Percentiles rank a stretch among this genome's conserved stretches.
phyloP scores from a whole-genome alignment of 2,329 filamentous ascomycete species.

The Fusarium coffeatum region DNA sequence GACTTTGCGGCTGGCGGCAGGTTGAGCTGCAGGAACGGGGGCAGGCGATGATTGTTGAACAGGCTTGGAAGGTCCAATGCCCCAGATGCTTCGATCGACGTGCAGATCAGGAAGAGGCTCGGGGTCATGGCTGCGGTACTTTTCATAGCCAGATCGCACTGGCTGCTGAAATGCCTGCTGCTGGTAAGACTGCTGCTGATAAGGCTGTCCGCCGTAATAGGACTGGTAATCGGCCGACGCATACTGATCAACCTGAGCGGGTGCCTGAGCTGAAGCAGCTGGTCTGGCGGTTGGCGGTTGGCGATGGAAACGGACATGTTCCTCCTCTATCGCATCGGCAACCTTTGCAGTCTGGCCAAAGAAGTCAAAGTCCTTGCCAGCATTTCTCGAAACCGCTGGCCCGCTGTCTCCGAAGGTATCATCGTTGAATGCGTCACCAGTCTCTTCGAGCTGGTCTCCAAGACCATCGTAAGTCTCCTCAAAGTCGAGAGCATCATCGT shows the following conservation, averaged over 20 bases:
- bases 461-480: slow-evolving; percentile 98
- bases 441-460: slow-evolving; percentile 89
- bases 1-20: slow-evolving; percentile 73
- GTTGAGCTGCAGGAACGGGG: slow-evolving; percentile 41
- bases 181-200: slow-evolving; percentile 33
- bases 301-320: slow-evolving; percentile 85
- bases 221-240: slow-evolving; percentile 52
- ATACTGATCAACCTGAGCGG: slow-evolving; percentile 52
- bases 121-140: slow-evolving; percentile 76
- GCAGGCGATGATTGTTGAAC: slow-evolving; percentile 50
- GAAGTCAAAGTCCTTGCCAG: slow-evolving; percentile 97
- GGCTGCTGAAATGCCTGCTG: slow-evolving; percentile 61
- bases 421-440: slow-evolving; percentile 94
- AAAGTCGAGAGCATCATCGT: slow-evolving; percentile 77
- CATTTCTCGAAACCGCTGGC: slow-evolving; percentile 57
- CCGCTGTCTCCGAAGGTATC: slow-evolving; percentile 80
- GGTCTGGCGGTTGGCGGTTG: slow-evolving; percentile 70
- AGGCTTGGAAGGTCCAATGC: slow-evolving; percentile 70
- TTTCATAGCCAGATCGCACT: slow-evolving; percentile 86
- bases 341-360: slow-evolving; percentile 93
- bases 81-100: slow-evolving; percentile 94
- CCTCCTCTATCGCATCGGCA: slow-evolving; percentile 86
- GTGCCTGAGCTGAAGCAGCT: slow-evolving; percentile 47
- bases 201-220: slow-evolving; percentile 40
- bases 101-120: slow-evolving; percentile 90